Evolutionary conservation across 148 eudicot species (phyloP), one percentile per base, ranked within the genome.

Genomic region (Rhododendron mucronatum): DNA sequence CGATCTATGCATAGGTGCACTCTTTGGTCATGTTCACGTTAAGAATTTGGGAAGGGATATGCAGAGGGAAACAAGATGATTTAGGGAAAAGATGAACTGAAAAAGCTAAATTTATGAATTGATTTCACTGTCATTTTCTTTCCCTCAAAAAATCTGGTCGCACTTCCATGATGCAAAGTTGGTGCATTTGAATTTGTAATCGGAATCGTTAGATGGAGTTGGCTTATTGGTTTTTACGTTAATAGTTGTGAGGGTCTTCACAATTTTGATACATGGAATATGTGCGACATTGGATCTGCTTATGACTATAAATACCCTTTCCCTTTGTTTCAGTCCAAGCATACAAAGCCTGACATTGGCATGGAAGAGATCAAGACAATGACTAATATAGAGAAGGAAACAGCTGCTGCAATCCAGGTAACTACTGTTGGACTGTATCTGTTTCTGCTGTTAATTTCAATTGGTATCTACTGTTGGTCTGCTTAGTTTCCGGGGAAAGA

Each of bases 321-420:
- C 73, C 73, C 20, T 83, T 3, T 67, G 76, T 33, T 45, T 83
- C 53, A 45, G 78, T 26, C 48, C n/a, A 67, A 83, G 11, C 48
- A 47, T 45, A 26, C 20, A 35, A 28, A 65, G 45, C 59, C 85
- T 14, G 50, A 23, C 9, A 15, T 44, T 67, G 59, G 33, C 0
- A 14, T 45, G 85, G 78, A 83, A 83, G 78, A 26, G 85, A 83
- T 83, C 78, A 67, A 83, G 39, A 41, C 78, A 65, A 7, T 67
- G 59, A 53, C 45, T 5, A 5, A 6, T 6, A 6, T 7, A 41
- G 45, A 41, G 7, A 41, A 41, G 45, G 45, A 41, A 41, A 41
- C 7, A 41, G 45, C 45, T 41, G 45, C 45, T 5, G 45, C 45
- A 6, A 41, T 41, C 45, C 7, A 6, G 45, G 45, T 41, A 41